Conservation (phyloP, 805 yeast genomes). For the Phaffomyces thermotolerans region DNA sequence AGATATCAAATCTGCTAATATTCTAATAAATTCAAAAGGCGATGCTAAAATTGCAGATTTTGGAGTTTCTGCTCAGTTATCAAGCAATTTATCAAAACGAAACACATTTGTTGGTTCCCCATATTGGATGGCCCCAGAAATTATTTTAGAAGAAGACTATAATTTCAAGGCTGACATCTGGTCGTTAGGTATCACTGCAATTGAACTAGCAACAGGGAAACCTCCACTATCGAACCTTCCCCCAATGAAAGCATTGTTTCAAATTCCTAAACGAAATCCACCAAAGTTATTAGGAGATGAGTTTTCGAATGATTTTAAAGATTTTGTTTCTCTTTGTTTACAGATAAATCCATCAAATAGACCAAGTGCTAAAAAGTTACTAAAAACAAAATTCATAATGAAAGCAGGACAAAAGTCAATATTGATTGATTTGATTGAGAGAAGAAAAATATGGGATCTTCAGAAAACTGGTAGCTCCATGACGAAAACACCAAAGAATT, state of each 20-base stretch:
- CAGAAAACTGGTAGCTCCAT: constrained; percentile 15
- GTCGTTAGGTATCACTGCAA: constrained; percentile 93
- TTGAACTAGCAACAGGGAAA: constrained; percentile 90
- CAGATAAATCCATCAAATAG: constrained; percentile 62
- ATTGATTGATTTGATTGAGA: constrained; percentile 34
- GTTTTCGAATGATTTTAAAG: constrained; percentile 57
- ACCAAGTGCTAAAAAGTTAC: constrained; percentile 53
- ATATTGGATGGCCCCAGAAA: constrained; percentile 99
- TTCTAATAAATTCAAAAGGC: constrained; percentile 61
- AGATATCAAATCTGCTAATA: constrained; percentile 91
- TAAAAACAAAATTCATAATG: constrained; percentile 49
- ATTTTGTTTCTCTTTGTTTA: constrained; percentile 64
- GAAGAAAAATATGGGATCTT: constrained; percentile 33
- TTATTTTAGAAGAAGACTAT: constrained; percentile 79
- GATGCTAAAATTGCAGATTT: constrained; percentile 89
- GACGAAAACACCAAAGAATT: constrained; percentile 1
- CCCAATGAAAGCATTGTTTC: constrained; percentile 34
- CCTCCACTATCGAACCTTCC: constrained; percentile 88
- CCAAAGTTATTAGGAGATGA: constrained; percentile 80
- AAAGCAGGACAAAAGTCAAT: constrained; percentile 31
- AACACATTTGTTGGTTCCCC: constrained; percentile 72
- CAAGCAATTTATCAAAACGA: constrained; percentile 61
- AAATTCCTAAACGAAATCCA: constrained; percentile 59
- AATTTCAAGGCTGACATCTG: constrained; percentile 93
- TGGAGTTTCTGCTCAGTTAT: constrained; percentile 85